Base-by-base conservation (phyloP, 2,329 filamentous ascomycete species). In the Ophiostoma tasmaniense region DNA sequence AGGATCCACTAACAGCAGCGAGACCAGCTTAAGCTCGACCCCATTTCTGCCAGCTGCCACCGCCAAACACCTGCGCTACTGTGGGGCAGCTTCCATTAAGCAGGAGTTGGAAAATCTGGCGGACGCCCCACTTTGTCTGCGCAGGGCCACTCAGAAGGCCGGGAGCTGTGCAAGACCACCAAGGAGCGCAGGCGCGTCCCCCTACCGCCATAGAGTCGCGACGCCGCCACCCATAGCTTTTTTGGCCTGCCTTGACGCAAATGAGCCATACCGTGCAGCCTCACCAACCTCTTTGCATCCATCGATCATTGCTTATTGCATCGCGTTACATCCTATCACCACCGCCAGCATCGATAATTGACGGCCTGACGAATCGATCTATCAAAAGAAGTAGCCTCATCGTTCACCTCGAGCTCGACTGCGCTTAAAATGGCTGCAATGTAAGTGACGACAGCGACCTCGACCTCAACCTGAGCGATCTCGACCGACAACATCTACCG, bases 371-470 rank as follows among this genome's bases (percentile, higher is more conserved):
- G 20, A 45, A 45, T 8, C 42, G 20, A 6, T 1, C n/a, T 2
- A 45, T 45, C n/a, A 17, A 45, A 17, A 6, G 42, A 45, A n/a
- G 17, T 8, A 45, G 42, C 20, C n/a, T 45, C n/a, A 45, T 45
- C 17, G 42, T 20, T 45, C n/a, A 20, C 55, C 22, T 61, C 11
- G 55, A 20, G 14, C 55, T 30, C 55, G 25, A 30, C 22, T 55
- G 50, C 50, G 50, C 50, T 17, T 25, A 61, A 61, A 13, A 61
- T 61, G 55, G 55, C 55, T 61, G 55, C 55, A 61, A 30, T 61
- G 55, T 61, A 61, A 61, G 55, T 30, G 14, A 61, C 55, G 25
- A 61, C 55, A 14, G 30, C 55, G 55, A 20, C 42, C 17, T 8
- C 55, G 25, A 61, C 55, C 1, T 17, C 55, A 14, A 25, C 37